Percentiles rank a stretch among this genome's conserved stretches.
phyloP scores from a whole-genome alignment of 306 rosid genomes.

The Sicyos baderoa region DNA sequence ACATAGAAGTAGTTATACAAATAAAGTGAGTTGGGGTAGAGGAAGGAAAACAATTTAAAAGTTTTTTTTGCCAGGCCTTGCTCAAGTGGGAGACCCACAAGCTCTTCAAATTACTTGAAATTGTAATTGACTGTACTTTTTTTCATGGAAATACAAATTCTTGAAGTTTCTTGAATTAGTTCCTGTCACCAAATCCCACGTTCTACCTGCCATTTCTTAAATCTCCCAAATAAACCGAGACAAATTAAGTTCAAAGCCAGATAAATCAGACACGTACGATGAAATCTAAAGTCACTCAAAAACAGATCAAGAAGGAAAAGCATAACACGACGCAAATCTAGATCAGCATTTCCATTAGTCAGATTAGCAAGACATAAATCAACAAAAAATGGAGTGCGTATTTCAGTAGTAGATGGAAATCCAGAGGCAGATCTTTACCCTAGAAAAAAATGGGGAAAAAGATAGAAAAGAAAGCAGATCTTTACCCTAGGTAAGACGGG shows the following conservation, averaged over 20 bases:
- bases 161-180: neutral
- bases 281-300: neutral
- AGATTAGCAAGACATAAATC: neutral
- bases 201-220: neutral
- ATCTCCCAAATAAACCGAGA: neutral
- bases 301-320: neutral
- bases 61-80: neutral
- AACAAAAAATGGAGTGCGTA: neutral
- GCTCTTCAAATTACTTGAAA: neutral
- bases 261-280: neutral
- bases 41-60: no score
- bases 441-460: slow-evolving; percentile 24
- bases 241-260: neutral
- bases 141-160: neutral
- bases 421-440: no score
- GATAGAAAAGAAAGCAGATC: neutral
- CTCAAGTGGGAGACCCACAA: neutral
- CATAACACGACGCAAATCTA: neutral
- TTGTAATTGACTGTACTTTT: neutral
- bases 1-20: neutral
- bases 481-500: slow-evolving; percentile 54
- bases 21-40: no score
- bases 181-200: neutral
- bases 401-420: neutral
- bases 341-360: neutral